Conservation (phyloP, 1,284 basidiomycete genomes). For the Coniferiporia weirii region DNA sequence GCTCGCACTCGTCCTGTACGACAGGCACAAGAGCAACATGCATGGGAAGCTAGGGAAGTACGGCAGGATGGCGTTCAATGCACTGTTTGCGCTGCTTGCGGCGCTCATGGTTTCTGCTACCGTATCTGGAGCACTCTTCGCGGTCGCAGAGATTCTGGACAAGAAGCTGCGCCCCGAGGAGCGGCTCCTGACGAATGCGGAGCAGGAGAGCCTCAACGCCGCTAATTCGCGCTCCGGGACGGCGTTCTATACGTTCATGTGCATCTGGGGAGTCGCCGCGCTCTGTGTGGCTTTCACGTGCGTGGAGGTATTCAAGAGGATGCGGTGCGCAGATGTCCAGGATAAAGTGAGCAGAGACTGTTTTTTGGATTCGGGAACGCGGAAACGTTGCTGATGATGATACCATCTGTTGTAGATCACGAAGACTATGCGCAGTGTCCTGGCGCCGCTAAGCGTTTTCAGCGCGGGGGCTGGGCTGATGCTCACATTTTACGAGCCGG, state of each 20-base stretch:
- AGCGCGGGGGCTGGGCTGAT: neutral
- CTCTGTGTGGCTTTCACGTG: too few species aligned
- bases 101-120: neutral
- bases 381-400: neutral
- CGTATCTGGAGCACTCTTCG: neutral
- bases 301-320: too few species aligned
- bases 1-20: neutral
- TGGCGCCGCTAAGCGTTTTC: neutral
- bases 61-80: neutral
- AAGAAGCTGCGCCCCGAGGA: too few species aligned
- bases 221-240: too few species aligned
- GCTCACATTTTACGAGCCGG: neutral
- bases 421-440: neutral
- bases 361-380: neutral
- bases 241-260: neutral
- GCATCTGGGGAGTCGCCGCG: neutral
- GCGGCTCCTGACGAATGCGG: neutral
- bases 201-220: neutral
- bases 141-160: too few species aligned
- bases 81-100: neutral
- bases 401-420: neutral
- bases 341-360: neutral
- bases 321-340: too few species aligned
- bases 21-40: neutral
- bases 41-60: neutral